These are phyloP conservation scores for Phialophora chinensis DNA, from an alignment of 2,329 filamentous ascomycete species.

Conservation along the genomic window DNA sequence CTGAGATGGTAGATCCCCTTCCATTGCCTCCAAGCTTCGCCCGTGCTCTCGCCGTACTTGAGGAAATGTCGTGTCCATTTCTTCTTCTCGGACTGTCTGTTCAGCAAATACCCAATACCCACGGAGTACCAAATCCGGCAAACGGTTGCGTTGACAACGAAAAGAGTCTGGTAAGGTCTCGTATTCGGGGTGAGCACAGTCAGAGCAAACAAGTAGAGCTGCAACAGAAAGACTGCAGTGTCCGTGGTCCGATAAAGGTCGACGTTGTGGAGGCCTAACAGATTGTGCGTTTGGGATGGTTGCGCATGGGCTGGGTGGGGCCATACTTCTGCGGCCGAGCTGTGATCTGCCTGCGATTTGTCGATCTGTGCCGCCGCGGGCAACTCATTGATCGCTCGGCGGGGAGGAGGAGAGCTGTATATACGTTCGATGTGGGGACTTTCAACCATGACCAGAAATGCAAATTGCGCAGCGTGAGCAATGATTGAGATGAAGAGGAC, in stretches of 20 bases:
- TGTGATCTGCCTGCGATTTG: slow-evolving; percentile 48
- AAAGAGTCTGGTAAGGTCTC: slow-evolving; percentile 74
- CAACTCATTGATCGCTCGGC: slow-evolving; percentile 44
- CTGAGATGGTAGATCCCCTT: slow-evolving; percentile 94
- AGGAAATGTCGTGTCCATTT: slow-evolving; percentile 97
- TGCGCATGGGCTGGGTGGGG: slow-evolving; percentile 47
- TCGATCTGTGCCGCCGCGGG: slow-evolving; percentile 45
- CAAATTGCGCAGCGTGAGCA: slow-evolving; percentile 92
- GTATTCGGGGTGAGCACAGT: slow-evolving; percentile 80
- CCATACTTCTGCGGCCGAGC: slow-evolving; percentile 35
- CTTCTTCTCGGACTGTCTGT: slow-evolving; percentile 85
- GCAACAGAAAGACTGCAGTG: slow-evolving; percentile 76
- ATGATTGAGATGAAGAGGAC: slow-evolving; percentile 96
- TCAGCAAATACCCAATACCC: slow-evolving; percentile 83
- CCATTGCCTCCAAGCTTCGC: slow-evolving; percentile 97
- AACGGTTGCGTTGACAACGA: slow-evolving; percentile 76
- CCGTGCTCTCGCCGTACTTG: slow-evolving; percentile 88
- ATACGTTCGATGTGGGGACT: slow-evolving; percentile 98
- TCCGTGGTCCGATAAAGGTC: slow-evolving; percentile 90
- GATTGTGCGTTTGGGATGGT: slow-evolving; percentile 76
- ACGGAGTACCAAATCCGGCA: slow-evolving; percentile 94
- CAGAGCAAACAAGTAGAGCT: slow-evolving; percentile 75
- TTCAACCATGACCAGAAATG: slow-evolving; percentile 88
- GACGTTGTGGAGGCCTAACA: slow-evolving; percentile 81
- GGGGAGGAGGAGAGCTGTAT: slow-evolving; percentile 86